These are phyloP conservation scores for Gracilariopsis chorda DNA, from an alignment of 23 red algal genomes.

Conservation along the genomic window DNA sequence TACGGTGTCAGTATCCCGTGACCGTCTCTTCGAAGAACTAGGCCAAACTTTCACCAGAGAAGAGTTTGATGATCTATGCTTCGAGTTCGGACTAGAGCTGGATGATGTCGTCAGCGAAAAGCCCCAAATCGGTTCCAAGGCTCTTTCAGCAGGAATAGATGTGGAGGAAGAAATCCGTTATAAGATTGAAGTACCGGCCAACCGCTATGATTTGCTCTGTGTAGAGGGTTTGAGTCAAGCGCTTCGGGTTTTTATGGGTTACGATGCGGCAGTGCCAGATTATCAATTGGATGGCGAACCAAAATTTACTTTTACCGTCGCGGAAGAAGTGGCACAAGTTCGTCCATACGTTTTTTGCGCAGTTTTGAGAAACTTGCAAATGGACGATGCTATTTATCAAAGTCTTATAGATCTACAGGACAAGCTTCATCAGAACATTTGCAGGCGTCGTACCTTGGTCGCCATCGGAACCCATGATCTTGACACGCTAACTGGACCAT, in stretches of 20 bases:
- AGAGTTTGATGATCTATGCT: conserved; percentile 94
- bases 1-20: conserved; percentile 85
- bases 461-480: conserved; percentile 98
- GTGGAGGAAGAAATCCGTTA: conserved; percentile 49
- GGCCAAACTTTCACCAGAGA: conserved; percentile 61
- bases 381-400: conserved; percentile 75
- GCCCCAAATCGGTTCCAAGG: conserved; percentile 61
- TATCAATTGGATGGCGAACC: conserved; percentile 37
- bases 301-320: conserved; percentile 23
- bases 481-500: conserved; percentile 76
- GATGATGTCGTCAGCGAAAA: conserved; percentile 78
- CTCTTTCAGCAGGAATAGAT: conserved; percentile 38
- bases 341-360: conserved; percentile 89
- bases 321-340: conserved; percentile 46
- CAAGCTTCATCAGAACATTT: conserved; percentile 97
- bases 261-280: conserved; percentile 32
- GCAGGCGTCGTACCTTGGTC: conserved; percentile 88
- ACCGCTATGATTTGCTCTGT: conserved; percentile 94
- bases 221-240: conserved; percentile 87
- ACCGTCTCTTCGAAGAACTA: conserved; percentile 76
- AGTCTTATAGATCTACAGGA: conserved; percentile 97
- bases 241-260: conserved; percentile 83
- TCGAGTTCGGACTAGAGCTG: conserved; percentile 93
- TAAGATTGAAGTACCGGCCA: conserved; percentile 98
- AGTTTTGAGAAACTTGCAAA: conserved; percentile 74